These are phyloP conservation scores for Rhodosporidiobolus sp. DNA, from an alignment of 768 basidiomycete species.

Conservation along the genomic window DNA sequence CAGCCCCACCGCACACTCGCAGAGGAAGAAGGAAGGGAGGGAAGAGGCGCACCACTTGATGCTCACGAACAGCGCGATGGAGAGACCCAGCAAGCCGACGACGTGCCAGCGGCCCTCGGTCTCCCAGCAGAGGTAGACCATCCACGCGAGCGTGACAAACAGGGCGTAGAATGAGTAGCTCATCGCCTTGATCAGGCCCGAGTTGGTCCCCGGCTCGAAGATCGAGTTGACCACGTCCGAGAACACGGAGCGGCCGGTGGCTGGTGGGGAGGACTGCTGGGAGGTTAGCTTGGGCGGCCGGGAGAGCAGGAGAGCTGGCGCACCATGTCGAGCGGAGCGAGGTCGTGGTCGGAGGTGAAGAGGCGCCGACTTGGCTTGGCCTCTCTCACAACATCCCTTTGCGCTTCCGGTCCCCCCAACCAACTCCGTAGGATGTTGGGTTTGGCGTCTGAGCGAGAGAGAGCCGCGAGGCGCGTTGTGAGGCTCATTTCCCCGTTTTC, in stretches of 20 bases:
- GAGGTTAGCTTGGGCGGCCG: neutral
- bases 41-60: conserved; percentile 33
- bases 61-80: conserved; percentile 31
- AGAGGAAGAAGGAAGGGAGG: neutral
- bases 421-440: too few species aligned
- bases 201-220: conserved; percentile 39
- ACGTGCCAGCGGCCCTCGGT: conserved; percentile 36
- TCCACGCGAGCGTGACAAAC: conserved; percentile 34
- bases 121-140: conserved; percentile 14
- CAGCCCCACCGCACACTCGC: neutral
- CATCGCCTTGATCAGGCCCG: conserved; percentile 37
- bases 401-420: too few species aligned
- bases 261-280: neutral
- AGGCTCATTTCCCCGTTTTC: too few species aligned
- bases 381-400: too few species aligned
- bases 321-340: too few species aligned
- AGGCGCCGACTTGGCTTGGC: too few species aligned
- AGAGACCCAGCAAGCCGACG: conserved; percentile 21
- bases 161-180: conserved; percentile 40
- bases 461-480: neutral
- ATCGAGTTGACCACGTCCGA: conserved; percentile 31
- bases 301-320: neutral
- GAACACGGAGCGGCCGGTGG: neutral
- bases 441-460: neutral
- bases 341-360: too few species aligned